Conservation (phyloP, 331 rosid species). For the Phaseolus coccineus region DNA sequence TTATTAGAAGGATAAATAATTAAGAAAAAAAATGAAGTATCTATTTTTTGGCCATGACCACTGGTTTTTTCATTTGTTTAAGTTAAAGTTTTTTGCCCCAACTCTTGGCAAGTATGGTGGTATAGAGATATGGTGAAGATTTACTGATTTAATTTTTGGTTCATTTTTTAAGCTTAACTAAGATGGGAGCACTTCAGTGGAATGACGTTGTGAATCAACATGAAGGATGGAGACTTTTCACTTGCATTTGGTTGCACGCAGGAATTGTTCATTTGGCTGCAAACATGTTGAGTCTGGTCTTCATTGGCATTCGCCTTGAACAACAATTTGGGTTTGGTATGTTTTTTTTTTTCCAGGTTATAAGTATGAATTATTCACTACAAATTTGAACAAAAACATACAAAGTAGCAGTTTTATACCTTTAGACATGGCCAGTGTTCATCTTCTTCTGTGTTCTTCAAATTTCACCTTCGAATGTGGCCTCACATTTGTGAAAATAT, state of each 20-base stretch:
- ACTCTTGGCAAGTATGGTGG: not conserved
- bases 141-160: constrained; percentile 2
- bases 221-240: constrained; percentile 84
- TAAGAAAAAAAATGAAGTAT: not conserved
- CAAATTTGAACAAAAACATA: not conserved
- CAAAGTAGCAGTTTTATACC: not conserved
- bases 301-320: constrained; percentile 87
- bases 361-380: constrained; percentile 6
- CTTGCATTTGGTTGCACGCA: constrained; percentile 92
- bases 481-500: constrained; percentile 27
- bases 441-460: not conserved
- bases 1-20: not conserved
- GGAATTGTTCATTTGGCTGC: constrained; percentile 79
- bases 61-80: not conserved
- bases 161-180: constrained; percentile 63
- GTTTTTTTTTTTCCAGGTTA: constrained; percentile 10
- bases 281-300: constrained; percentile 83
- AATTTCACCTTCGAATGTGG: constrained; percentile 12
- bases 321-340: constrained; percentile 91
- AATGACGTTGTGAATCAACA: constrained; percentile 61
- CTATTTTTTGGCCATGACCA: not conserved
- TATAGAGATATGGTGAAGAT: not conserved
- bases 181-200: constrained; percentile 78
- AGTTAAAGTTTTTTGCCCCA: constrained; percentile 13
- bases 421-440: not conserved